Evolutionary conservation across 2,329 filamentous ascomycete species (phyloP), one percentile per base, ranked within the genome.

Genomic region (Ceratocystis eucalypticola): DNA sequence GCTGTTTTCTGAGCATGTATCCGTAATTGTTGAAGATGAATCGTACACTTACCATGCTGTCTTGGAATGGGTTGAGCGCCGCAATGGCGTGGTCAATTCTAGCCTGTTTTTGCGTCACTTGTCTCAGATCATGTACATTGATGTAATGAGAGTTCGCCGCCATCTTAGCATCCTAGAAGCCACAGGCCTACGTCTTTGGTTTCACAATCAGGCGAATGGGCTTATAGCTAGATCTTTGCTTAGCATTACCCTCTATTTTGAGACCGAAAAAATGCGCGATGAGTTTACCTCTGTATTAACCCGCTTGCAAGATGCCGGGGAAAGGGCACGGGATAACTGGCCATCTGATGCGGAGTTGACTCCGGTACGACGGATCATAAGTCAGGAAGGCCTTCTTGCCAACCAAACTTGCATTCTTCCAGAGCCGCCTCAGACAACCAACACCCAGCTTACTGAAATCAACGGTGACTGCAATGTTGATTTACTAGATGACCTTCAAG

Each of bases 81-180:
- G 46, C 30, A 65, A 62, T 44, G 63, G 63, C 17, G 10, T 45
- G 3, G 10, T 50, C 3, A 44, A 50, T 17, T 22, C 45, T 37
- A 68, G 50, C n/a, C 30, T 68, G 3, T 68, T 65, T 25, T 15
- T 65, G 8, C 66, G 66, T 1, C 66, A 68, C 25, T 7, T 55
- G 3, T 61, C 41, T 28, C 63, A 61, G 5, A 65, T 68, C 37
- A 68, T 68, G n/a, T 61, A 68, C 12, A 55, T 68, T 22, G 59
- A 68, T 46, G 37, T 59, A 12, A 10, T 20, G 41, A 46, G 28
- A 28, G 59, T 63, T 20, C 22, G 44, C 17, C 55, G 53, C 8
- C 15, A 25, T 22, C n/a, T 25, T 10, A 45, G 61, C 22, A 5
- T 37, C 20, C 12, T 28, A 3, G 44, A 25, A 22, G 41, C 61